These are phyloP conservation scores for Cymbopogon flexuosus DNA, from an alignment of 202 grass and related monocot genomes.

Conservation along the genomic window DNA sequence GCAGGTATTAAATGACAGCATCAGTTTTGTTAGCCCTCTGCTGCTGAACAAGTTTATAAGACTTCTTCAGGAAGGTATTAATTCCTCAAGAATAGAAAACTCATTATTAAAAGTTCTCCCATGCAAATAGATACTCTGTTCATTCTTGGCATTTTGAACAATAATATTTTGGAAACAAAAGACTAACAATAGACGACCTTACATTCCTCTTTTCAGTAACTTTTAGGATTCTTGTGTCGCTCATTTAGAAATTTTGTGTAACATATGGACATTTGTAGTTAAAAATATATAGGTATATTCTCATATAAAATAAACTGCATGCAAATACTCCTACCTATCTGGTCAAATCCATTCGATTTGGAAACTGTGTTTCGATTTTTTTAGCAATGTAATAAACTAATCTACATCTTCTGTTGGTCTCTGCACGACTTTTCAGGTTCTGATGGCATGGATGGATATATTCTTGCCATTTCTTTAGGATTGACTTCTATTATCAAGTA, in stretches of 20 bases:
- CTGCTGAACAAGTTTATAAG: constrained; percentile 83
- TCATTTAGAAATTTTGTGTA: constrained; percentile 14
- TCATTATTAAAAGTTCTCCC: not conserved
- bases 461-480: constrained; percentile 77
- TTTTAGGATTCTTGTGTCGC: not conserved
- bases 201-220: not conserved
- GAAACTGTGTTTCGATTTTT: not conserved
- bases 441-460: constrained; percentile 64
- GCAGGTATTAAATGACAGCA: constrained; percentile 81
- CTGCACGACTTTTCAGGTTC: constrained; percentile 48
- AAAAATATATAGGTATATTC: not conserved
- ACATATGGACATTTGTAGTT: not conserved
- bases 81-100: not conserved
- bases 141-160: not conserved
- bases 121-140: not conserved
- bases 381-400: constrained; percentile 8
- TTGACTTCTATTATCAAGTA: constrained; percentile 87
- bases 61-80: constrained; percentile 76
- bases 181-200: not conserved
- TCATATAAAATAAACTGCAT: not conserved
- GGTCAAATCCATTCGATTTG: not conserved
- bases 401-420: constrained; percentile 20
- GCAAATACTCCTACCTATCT: not conserved
- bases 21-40: constrained; percentile 75
- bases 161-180: not conserved